phyloP scores from a whole-genome alignment of 129 eudicot genomes.

The carrot (Daucus carota) region DH1_v3.0 NC_030382.2:29590501-29591000 shows the following conservation, averaged over 20 bases:
- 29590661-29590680: too few relatives aligned
- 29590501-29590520: not conserved
- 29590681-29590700: not conserved
- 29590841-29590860: not conserved
- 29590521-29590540: not conserved
- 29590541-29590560: not conserved
- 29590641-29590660: not conserved
- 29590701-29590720: constrained; percentile 7
- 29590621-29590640: not conserved
- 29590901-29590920: not conserved
- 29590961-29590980: too few relatives aligned
- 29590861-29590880: not conserved
- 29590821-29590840: constrained; percentile 1
- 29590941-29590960: not conserved
- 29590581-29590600: not conserved
- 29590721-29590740: not conserved
- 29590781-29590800: constrained; percentile 48
- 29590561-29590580: not conserved
- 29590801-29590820: constrained; percentile 27
- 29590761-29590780: constrained; percentile 25
- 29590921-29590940: not conserved
- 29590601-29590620: not conserved
- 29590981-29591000: too few relatives aligned
- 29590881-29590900: not conserved
- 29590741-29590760: constrained; percentile 43